Percentiles rank a stretch among this genome's conserved stretches.
These are phyloP conservation scores for Ogataea corticis DNA, from an alignment of 805 yeast genomes.

Conservation along the genomic window DNA sequence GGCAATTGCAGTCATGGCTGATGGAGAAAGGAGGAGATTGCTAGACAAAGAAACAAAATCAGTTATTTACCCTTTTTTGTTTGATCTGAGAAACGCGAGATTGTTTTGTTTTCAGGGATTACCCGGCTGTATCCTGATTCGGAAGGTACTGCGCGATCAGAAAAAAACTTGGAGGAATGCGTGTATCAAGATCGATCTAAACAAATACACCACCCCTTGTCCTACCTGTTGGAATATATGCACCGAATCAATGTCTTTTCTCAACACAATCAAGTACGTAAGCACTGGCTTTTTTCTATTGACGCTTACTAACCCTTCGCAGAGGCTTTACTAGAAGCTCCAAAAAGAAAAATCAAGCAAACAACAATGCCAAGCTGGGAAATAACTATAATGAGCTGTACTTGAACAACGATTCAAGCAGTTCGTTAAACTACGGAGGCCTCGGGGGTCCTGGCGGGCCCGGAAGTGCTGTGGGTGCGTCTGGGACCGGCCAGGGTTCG, in stretches of 20 bases:
- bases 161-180: no score
- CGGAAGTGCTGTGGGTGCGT: neutral
- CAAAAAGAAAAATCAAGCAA: conserved; percentile 34
- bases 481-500: conserved; percentile 16
- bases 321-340: conserved; percentile 60
- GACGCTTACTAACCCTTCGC: conserved; percentile 7
- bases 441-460: neutral
- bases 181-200: neutral
- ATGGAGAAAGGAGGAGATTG: no score
- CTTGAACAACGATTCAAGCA: conserved; percentile 24
- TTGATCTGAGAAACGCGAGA: conserved; percentile 1
- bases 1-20: conserved; percentile 10
- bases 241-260: conserved; percentile 36
- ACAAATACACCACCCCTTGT: neutral
- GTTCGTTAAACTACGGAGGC: conserved; percentile 16
- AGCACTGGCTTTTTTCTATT: no score
- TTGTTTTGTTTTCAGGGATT: neutral
- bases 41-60: no score
- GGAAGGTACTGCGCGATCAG: neutral
- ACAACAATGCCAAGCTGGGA: conserved; percentile 22
- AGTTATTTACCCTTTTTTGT: neutral
- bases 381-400: conserved; percentile 28
- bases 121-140: neutral
- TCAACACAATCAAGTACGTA: conserved; percentile 40
- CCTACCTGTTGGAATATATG: neutral